A percentile compares a stretch with the other conserved stretches of the same genome.
Evolutionary conservation across 306 rosid genomes (phyloP).

Genomic region (Lithocarpus polystachyus): DNA sequence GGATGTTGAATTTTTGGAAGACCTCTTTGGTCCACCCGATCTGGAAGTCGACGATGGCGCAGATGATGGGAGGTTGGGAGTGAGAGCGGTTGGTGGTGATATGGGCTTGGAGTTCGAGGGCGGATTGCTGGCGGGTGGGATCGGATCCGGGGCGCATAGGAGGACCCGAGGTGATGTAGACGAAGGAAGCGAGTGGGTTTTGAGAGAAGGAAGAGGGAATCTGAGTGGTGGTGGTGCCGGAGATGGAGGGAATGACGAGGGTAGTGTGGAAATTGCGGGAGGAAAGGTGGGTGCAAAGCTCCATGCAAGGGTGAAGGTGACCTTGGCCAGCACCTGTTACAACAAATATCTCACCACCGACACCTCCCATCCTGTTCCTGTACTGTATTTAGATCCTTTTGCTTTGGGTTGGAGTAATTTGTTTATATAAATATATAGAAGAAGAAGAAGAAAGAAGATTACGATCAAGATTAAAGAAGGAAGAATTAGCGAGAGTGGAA

Average conservation of each 20-base stretch:
- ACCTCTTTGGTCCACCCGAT: constrained; percentile 42
- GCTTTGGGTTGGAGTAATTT: no score
- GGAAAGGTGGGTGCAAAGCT: constrained; percentile 61
- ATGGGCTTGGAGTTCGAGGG: constrained; percentile 30
- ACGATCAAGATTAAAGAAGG: no score
- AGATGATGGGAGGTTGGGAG: constrained; percentile 32
- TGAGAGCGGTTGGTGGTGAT: constrained; percentile 17
- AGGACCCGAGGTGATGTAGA: constrained; percentile 22
- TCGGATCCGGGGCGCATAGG: constrained; percentile 2
- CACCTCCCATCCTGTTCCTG: no score
- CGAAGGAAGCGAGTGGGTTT: constrained; percentile 39
- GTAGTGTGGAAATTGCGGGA: constrained; percentile 36
- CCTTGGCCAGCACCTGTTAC: constrained; percentile 65
- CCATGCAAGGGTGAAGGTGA: constrained; percentile 57
- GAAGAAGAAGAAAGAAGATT: no score
- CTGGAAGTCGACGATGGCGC: constrained; percentile 58
- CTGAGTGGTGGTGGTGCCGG: constrained; percentile 30
- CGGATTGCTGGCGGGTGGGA: constrained; percentile 16
- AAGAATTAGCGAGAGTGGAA: no score
- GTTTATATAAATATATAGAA: no score
- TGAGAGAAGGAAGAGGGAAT: constrained; percentile 48
- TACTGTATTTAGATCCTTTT: no score
- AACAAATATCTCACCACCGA: constrained; percentile 31
- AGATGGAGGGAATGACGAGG: constrained; percentile 38
- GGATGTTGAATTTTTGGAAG: constrained; percentile 40